These are phyloP conservation scores for Aureobasidium sp. DNA, from an alignment of 2,329 filamentous ascomycete genomes.

Conservation along the genomic window DNA sequence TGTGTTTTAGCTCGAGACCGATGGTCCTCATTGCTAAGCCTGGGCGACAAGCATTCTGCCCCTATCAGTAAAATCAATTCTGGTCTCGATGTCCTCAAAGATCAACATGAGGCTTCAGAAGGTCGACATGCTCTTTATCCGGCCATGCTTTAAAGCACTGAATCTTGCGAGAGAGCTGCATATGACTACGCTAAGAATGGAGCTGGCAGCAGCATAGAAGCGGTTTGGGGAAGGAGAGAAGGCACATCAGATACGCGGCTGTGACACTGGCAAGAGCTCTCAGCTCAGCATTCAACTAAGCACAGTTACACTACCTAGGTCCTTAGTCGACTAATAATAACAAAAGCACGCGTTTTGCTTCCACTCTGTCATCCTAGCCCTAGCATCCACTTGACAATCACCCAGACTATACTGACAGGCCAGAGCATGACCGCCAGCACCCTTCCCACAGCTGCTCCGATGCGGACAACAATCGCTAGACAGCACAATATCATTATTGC, in stretches of 20 bases:
- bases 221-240: background rate
- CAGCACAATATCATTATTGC: constrained; percentile 22
- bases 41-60: no score
- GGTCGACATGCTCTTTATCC: background rate
- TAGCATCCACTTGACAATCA: constrained; percentile 23
- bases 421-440: constrained; percentile 25
- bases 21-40: background rate
- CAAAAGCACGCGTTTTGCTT: background rate
- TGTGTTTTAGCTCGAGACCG: background rate
- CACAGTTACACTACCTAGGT: background rate
- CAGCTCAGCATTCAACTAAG: background rate
- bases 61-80: no score
- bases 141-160: background rate
- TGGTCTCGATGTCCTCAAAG: no score
- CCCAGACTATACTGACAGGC: constrained; percentile 25
- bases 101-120: background rate
- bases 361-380: background rate
- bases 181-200: background rate
- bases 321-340: background rate
- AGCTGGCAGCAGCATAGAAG: background rate
- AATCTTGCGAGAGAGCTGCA: background rate
- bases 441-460: constrained; percentile 22
- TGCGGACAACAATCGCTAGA: constrained; percentile 23
- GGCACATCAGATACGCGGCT: background rate
- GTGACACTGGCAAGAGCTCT: background rate